phyloP scores from a whole-genome alignment of 108 stramenopile genomes.

The Nitzschia sp. region DNA sequence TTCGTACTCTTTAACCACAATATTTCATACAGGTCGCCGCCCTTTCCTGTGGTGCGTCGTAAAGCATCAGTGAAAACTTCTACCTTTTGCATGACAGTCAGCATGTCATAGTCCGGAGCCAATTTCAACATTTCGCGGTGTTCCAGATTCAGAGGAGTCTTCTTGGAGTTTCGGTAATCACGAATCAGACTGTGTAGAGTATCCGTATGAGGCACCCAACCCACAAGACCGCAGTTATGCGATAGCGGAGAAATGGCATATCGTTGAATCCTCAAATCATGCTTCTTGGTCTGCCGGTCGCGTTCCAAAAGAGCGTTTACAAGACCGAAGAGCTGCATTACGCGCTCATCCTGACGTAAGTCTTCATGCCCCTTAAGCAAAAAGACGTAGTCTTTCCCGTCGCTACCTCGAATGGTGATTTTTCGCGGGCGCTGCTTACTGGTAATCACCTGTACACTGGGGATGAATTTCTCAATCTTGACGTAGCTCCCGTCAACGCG shows the following conservation, averaged over 20 bases:
- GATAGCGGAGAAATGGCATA: conserved; percentile 96
- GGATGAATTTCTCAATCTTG: conserved; percentile 89
- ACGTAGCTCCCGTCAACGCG: conserved; percentile 87
- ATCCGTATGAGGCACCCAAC: conserved; percentile 98
- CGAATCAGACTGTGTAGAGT: conserved; percentile 96
- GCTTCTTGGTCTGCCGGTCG: conserved; percentile 90
- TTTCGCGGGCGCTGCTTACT: conserved; percentile 99
- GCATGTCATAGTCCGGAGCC: conserved; percentile 90
- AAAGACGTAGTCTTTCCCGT: conserved; percentile 97
- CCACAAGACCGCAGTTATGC: conserved; percentile 97
- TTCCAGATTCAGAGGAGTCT: conserved; percentile 93
- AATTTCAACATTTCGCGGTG: conserved; percentile 91
- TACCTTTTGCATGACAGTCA: conserved; percentile 97
- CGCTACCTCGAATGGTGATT: conserved; percentile 92
- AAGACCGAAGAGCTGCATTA: conserved; percentile 99
- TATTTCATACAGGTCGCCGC: conserved; percentile 95
- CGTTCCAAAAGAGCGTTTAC: conserved; percentile 97
- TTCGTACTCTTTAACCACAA: conserved; percentile 96
- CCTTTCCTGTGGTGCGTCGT: conserved; percentile 77
- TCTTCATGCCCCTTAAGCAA: conserved; percentile 99
- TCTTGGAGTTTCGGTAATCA: conserved; percentile 89
- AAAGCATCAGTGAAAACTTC: conserved; percentile 96
- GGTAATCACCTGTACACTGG: conserved; percentile 90
- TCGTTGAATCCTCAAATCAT: conserved; percentile 94
- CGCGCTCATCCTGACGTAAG: conserved; percentile 98